Conservation (phyloP, 495 filamentous ascomycete genomes). For the Penicillium ucsense region DNA sequence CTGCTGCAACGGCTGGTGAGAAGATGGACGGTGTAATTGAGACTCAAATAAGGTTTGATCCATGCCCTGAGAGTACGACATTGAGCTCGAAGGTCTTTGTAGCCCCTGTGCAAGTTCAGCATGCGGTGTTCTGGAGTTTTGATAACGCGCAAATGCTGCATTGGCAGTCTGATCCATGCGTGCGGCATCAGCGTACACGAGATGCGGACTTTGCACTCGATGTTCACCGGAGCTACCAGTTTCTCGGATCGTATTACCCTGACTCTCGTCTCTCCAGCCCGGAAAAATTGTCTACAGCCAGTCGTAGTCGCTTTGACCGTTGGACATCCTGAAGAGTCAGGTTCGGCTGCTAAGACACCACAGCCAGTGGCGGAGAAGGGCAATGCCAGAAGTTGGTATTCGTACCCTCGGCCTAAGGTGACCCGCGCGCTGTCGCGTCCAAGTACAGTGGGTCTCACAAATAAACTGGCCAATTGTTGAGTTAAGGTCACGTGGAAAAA, state of each 20-base stretch:
- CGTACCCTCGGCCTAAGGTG: background rate
- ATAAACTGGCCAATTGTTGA: background rate
- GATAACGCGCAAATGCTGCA: background rate
- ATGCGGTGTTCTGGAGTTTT: background rate
- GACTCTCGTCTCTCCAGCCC: background rate
- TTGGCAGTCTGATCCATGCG: background rate
- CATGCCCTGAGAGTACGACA: background rate
- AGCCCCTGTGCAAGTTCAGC: background rate
- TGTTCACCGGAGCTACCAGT: background rate
- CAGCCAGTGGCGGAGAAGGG: background rate
- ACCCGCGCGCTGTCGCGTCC: background rate
- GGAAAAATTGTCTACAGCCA: conserved; percentile 1
- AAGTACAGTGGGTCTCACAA: background rate
- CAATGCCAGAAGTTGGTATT: no score
- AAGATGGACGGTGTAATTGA: background rate
- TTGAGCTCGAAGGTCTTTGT: background rate
- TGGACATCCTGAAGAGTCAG: background rate
- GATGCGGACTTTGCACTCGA: background rate
- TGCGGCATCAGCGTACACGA: conserved; percentile 3
- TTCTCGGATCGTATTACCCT: background rate
- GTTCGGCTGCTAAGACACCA: background rate
- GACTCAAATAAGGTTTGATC: conserved; percentile 1
- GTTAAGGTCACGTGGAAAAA: background rate
- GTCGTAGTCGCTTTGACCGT: background rate
- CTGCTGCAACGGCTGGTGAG: background rate